phyloP scores from a whole-genome alignment of 257 asterid genomes.

The Solanum clarkiae region DNA sequence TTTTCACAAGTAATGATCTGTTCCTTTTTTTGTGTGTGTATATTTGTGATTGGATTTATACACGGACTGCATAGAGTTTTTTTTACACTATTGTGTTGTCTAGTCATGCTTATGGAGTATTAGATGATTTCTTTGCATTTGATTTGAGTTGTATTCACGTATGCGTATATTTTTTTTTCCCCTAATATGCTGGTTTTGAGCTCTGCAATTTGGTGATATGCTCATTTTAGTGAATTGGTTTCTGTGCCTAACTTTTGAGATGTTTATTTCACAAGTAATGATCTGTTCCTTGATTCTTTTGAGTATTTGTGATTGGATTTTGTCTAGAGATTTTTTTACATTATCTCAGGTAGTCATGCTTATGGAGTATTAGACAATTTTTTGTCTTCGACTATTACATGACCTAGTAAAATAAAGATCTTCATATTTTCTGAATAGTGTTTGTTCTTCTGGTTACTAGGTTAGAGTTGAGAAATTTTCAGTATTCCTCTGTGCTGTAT shows the following conservation, averaged over 20 bases:
- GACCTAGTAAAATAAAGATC: neutral
- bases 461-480: neutral
- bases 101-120: neutral
- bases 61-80: neutral
- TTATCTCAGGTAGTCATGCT: neutral
- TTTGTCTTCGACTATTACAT: neutral
- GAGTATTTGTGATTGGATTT: neutral
- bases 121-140: neutral
- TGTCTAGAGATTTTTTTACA: neutral
- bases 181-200: neutral
- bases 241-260: neutral
- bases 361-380: neutral
- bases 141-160: neutral
- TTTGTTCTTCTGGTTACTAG: neutral
- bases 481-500: neutral
- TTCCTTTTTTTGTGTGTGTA: neutral
- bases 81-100: neutral
- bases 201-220: neutral
- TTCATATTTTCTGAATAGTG: neutral
- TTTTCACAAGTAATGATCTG: neutral
- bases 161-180: neutral
- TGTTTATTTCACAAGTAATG: neutral
- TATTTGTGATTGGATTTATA: neutral
- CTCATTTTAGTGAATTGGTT: neutral
- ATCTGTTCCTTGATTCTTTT: neutral